These are phyloP conservation scores for Collybia sordida DNA, from an alignment of 768 basidiomycete species.

Conservation along the genomic window DNA sequence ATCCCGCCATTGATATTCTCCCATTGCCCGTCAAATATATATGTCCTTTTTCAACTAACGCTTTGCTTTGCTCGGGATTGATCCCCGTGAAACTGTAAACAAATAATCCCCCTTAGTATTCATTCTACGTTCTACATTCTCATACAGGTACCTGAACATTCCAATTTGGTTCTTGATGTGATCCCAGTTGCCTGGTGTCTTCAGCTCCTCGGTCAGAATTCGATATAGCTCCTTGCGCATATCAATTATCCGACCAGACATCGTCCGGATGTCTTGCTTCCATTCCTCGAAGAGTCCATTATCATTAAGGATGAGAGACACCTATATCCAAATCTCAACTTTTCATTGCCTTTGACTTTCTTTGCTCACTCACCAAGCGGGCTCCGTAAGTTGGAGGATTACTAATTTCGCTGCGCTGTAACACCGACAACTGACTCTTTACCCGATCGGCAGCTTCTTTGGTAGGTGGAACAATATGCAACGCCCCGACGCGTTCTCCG, in stretches of 20 bases:
- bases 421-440: slow-evolving; percentile 86
- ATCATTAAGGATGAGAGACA: slow-evolving; percentile 81
- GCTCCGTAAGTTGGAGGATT: slow-evolving; percentile 94
- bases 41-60: slow-evolving; percentile 69
- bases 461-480: slow-evolving; percentile 73
- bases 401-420: slow-evolving; percentile 93
- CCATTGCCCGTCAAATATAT: slow-evolving; percentile 87
- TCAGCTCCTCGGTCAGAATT: slow-evolving; percentile 71
- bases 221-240: slow-evolving; percentile 84
- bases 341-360: slow-evolving; percentile 3
- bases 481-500: slow-evolving; percentile 91
- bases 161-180: slow-evolving; percentile 96
- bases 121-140: slow-evolving; percentile 1
- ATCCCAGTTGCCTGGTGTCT: slow-evolving; percentile 93
- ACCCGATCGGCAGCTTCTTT: slow-evolving; percentile 70
- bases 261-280: slow-evolving; percentile 87
- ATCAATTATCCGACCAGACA: slow-evolving; percentile 90
- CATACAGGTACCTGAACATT: slow-evolving; percentile 84
- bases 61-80: slow-evolving; percentile 60
- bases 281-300: slow-evolving; percentile 78
- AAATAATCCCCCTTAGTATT: neutral
- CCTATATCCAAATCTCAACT: slow-evolving; percentile 36
- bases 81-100: slow-evolving; percentile 79
- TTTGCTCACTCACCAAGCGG: slow-evolving; percentile 56
- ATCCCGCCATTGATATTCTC: slow-evolving; percentile 91